Evolutionary conservation across 371 early-diverging fungal species (phyloP).

Genomic region (Ordospora pajunii): DNA sequence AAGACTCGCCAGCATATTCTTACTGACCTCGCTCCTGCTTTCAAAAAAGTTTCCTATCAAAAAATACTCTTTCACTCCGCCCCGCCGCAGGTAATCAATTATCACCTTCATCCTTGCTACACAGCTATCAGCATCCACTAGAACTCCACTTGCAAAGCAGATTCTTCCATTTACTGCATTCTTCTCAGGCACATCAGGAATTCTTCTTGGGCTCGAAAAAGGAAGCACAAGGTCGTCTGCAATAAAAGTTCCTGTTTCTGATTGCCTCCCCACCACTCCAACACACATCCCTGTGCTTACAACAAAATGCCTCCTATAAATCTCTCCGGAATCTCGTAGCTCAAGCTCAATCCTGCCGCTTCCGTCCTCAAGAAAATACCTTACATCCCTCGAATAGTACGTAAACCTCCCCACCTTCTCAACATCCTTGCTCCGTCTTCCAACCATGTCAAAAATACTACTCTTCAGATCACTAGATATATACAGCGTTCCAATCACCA

Average conservation of each 20-base stretch:
- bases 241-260: background rate
- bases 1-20: background rate
- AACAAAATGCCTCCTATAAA: background rate
- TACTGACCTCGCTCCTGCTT: background rate
- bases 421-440: background rate
- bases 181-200: background rate
- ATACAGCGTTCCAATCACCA: slow-evolving; percentile 36
- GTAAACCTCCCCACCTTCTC: background rate
- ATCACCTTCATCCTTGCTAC: slow-evolving; percentile 1
- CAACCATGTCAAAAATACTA: slow-evolving; percentile 34
- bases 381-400: slow-evolving; percentile 20
- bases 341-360: slow-evolving; percentile 30
- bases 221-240: background rate
- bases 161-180: background rate
- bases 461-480: slow-evolving; percentile 28
- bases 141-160: slow-evolving; percentile 10
- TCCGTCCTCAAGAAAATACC: slow-evolving; percentile 45
- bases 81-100: background rate
- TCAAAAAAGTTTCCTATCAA: slow-evolving; percentile 27
- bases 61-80: slow-evolving; percentile 1
- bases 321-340: background rate
- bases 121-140: background rate
- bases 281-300: slow-evolving; percentile 44
- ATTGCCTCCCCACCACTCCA: slow-evolving; percentile 25
- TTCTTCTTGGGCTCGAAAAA: background rate